These are phyloP conservation scores for Lasiodiplodia theobromae DNA, from an alignment of 2,329 filamentous ascomycete species.

Conservation along the genomic window DNA sequence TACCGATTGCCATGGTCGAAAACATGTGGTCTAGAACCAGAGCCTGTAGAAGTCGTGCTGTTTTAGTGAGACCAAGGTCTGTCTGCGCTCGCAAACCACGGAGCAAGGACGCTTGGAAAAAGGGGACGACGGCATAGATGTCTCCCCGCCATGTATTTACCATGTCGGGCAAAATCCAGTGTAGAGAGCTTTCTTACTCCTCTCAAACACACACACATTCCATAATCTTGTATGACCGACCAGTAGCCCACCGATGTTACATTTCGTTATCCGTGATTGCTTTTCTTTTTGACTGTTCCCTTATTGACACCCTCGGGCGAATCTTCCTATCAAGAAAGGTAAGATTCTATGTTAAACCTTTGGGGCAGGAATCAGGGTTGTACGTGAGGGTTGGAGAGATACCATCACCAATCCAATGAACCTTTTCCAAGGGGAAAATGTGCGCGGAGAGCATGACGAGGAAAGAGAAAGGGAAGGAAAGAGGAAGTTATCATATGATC, in stretches of 20 bases:
- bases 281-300: slow-evolving; percentile 8
- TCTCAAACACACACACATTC: neutral
- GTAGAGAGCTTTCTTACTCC: neutral
- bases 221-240: neutral
- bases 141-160: neutral
- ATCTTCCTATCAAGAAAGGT: neutral
- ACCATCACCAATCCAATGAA: slow-evolving; percentile 20
- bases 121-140: neutral
- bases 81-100: neutral
- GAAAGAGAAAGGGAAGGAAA: slow-evolving; percentile 4
- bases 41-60: neutral
- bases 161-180: neutral
- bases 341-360: neutral
- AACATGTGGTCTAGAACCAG: neutral
- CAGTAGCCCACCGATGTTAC: neutral
- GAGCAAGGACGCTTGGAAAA: neutral
- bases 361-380: neutral
- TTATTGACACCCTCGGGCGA: neutral
- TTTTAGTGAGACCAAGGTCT: neutral
- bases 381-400: neutral
- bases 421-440: slow-evolving; percentile 7
- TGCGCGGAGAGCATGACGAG: slow-evolving; percentile 7
- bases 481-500: slow-evolving; percentile 29
- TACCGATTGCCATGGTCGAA: neutral
- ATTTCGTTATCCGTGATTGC: slow-evolving; percentile 9